Evolutionary conservation across 2,329 filamentous ascomycete genomes (phyloP), one percentile per base, ranked within the genome.

Genomic region (Nemania abortiva): DNA sequence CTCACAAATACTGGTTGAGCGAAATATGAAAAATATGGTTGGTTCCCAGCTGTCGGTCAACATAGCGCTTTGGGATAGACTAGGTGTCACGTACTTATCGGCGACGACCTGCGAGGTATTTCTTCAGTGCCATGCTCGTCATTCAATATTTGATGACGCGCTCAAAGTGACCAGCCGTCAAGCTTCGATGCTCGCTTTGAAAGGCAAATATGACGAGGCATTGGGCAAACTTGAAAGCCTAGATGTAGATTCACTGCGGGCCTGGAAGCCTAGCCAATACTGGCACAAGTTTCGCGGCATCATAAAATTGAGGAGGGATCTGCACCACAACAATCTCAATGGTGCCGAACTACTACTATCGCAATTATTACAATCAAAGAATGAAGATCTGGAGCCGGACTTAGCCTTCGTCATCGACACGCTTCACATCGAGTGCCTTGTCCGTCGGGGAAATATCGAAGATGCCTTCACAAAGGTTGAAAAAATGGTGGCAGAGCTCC

Each of bases 1-100:
- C 72, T 93, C 92, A 0, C 92, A 96, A 74, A 83, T 97, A 31
- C 91, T 94, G 69, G 85, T 95, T n/a, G 90, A 91, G 65, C 91
- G 91, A 73, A 90, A 92, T 72, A 87, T 96, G 76, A 88, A 88
- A 74, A 89, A 85, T 74, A 90, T 92, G 79, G 88, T 93, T 73
- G 93, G 93, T 0, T 87, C 91, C 0, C 90, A 95, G 72, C 86
- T 94, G 68, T 85, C 94, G 2, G 85, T 97, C 50, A 87, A 89
- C 56, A 90, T 92, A 34, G 87, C 92, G 0, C 79, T 96, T 1
- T 97, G 92, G 86, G 90, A 91, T 60, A 87, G 95, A 45, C 85
- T 97, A 37, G 95, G 93, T 77, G 81, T 86, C 66, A 77, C 85
- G 0, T 82, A 84, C 29, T 77, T 89, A 73, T 86, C 92, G 49